Evolutionary conservation across 805 yeast species (phyloP).

Genomic region (Saccharomyces jurei): DNA sequence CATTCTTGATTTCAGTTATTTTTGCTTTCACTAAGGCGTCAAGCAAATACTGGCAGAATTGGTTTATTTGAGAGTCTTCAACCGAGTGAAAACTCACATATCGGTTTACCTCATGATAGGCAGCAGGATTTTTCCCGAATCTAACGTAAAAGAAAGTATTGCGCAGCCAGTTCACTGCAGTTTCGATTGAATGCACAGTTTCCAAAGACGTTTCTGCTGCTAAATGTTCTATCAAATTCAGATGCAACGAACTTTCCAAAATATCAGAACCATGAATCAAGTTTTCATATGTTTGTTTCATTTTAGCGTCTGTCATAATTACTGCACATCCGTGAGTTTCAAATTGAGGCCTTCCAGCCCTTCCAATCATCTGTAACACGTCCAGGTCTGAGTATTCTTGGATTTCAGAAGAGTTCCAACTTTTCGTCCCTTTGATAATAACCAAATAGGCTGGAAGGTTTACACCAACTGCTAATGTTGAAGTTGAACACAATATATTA

Average conservation of each 20-base stretch:
- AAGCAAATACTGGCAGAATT: slow-evolving; percentile 32
- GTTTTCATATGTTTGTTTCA: slow-evolving; percentile 34
- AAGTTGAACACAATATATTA: slow-evolving; percentile 45
- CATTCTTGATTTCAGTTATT: slow-evolving; percentile 22
- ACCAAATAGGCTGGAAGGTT: slow-evolving; percentile 56
- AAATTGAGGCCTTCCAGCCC: slow-evolving; percentile 57
- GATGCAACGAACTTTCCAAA: slow-evolving; percentile 41
- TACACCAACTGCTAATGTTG: slow-evolving; percentile 55
- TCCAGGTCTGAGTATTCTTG: slow-evolving; percentile 49
- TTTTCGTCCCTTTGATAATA: slow-evolving; percentile 53
- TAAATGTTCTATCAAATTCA: slow-evolving; percentile 34
- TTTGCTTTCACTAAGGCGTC: slow-evolving; percentile 26
- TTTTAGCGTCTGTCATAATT: slow-evolving; percentile 36
- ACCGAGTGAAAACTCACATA: slow-evolving; percentile 9
- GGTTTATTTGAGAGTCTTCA: slow-evolving; percentile 27
- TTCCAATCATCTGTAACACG: slow-evolving; percentile 54
- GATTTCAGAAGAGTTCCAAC: slow-evolving; percentile 44
- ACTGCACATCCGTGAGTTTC: slow-evolving; percentile 43
- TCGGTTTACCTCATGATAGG: slow-evolving; percentile 31
- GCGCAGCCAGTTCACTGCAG: slow-evolving; percentile 40
- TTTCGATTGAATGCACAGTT: slow-evolving; percentile 31
- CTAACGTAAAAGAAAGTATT: slow-evolving; percentile 45
- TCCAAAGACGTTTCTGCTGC: slow-evolving; percentile 39
- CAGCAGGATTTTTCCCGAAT: slow-evolving; percentile 33
- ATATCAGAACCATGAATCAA: slow-evolving; percentile 36